Evolutionary conservation across 768 basidiomycete genomes (phyloP), one percentile per base, ranked within the genome.

Genomic region (Dentipellis fragilis): DNA sequence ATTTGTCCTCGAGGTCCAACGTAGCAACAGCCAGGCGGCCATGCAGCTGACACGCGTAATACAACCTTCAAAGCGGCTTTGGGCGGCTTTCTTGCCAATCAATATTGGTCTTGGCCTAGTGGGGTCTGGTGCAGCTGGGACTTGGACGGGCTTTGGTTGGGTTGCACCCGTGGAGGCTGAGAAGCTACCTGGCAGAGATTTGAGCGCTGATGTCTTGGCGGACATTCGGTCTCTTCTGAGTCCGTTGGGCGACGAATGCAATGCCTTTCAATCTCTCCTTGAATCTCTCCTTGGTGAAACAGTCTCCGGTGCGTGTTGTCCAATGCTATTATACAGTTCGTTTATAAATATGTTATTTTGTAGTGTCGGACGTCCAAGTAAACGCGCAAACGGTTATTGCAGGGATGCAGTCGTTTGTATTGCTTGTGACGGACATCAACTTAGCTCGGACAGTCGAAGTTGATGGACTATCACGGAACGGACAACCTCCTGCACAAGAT

Each of bases 131-230:
- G 73, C 75, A 52, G 90, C 77, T 21, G 89, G 79, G 9, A 72
- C 74, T 19, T 93, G 91, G 91, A 87, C 82, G 61, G 92, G 89
- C 11, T 89, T 90, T 60, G 93, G 92, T 36, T 93, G 85, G 78
- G 79, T 87, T 42, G 73, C 79, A 22, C 66, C 78, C 46, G 76
- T 78, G 39, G 77, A 78, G 34, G 73, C 77, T 7, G 72, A 73
- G 17, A 74, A 74, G 34, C 66, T 65, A 34, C 68, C 73, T 34
- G 78, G 81, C 16, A 70, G 71, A 62, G 75, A 73, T 49, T 63
- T 57, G 73, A 38, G 68, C 17, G 66, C 75, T 2, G 79, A 81
- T 19, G 74, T 80, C 22, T 71, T 85, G 50, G 68, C 70, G 11
- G 83, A 86, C 55, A 68, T 89, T 61, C 75, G 72, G 58, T 61